Base-by-base conservation (phyloP, 129 eudicot species). In the Chrysanthemum makinoi region DNA sequence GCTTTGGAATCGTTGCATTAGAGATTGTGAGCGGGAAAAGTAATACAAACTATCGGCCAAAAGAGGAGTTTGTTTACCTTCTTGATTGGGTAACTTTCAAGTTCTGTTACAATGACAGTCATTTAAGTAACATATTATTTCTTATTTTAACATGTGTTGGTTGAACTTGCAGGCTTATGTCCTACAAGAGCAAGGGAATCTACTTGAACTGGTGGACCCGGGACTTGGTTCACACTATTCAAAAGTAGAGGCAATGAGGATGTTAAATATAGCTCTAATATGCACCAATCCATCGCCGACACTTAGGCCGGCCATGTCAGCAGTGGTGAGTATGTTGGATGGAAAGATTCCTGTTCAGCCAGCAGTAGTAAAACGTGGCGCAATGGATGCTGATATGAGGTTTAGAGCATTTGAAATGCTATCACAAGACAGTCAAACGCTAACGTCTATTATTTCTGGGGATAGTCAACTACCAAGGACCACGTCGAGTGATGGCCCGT, bases 201-300 rank as follows among this genome's bases (percentile, higher is more conserved):
- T 91, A 55, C 47, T 84, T 39, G 94, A 91, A n/a, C 90, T 88
- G 1, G 96, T 91, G 76, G 97, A 91, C 70, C 91, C 91, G 0
- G 44, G 11, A 47, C 94, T 91, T 10, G 94, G 94, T 24, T 74
- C 86, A 53, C 72, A 79, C 19, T 88, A 82, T 77, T 65, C 86
- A 11, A 16, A 84, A 64, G 35, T 82, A 58, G 97, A 91, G 81
- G 96, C 85, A 7, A 59, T 76, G 86, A 74, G 84, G 52, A 86
- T 86, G 88, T 30, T 91, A 54, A 81, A 81, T 68, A 9, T 91
- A 61, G 88, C 97, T 28, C 75, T 91, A 11, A 64, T 91, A 44
- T 91, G 97, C 78, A 78, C 94, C 13, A 91, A 85, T 50, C 96
- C 90, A 1, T 91, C 96, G 20, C 91, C 96, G 0, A 62, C 90